Conservation (phyloP, 495 filamentous ascomycete genomes). For the Aspergillus affinis region DNA sequence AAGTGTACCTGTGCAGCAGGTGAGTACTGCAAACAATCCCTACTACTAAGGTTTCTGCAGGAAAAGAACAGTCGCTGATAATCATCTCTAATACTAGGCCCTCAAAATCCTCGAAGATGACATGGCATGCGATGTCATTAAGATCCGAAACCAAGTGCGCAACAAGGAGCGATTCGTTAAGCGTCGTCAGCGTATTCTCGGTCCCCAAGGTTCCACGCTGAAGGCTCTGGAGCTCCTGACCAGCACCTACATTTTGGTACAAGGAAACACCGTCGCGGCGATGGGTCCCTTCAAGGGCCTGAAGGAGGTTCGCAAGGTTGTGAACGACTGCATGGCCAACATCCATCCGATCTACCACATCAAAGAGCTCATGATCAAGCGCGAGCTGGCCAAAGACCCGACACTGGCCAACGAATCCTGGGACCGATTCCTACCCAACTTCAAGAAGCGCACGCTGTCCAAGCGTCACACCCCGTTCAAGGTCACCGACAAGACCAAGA, state of each 20-base stretch:
- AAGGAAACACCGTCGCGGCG: constrained; percentile 90
- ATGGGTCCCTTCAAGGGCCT: constrained; percentile 93
- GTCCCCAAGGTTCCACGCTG: constrained; percentile 78
- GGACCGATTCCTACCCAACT: constrained; percentile 95
- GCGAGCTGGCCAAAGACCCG: constrained; percentile 94
- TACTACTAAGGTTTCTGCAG: no score
- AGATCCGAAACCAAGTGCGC: constrained; percentile 81
- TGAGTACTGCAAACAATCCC: constrained; percentile 6
- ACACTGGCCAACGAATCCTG: constrained; percentile 83
- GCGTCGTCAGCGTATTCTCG: constrained; percentile 86
- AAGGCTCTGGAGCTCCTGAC: constrained; percentile 97
- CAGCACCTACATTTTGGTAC: constrained; percentile 88
- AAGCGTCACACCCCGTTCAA: constrained; percentile 81
- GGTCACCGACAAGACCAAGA: constrained; percentile 91
- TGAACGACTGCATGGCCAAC: constrained; percentile 97
- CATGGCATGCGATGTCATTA: constrained; percentile 88
- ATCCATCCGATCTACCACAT: constrained; percentile 92
- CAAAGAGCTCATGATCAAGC: constrained; percentile 99
- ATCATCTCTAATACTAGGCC: constrained; percentile 45
- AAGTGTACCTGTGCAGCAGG: constrained; percentile 86
- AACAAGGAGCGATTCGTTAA: constrained; percentile 99
- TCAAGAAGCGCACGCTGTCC: constrained; percentile 91
- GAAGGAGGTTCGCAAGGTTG: constrained; percentile 85
- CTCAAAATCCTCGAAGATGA: constrained; percentile 93
- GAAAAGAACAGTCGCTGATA: constrained; percentile 1